These are phyloP conservation scores for Kwoniella europaea DNA, from an alignment of 768 basidiomycete species.

Conservation along the genomic window DNA sequence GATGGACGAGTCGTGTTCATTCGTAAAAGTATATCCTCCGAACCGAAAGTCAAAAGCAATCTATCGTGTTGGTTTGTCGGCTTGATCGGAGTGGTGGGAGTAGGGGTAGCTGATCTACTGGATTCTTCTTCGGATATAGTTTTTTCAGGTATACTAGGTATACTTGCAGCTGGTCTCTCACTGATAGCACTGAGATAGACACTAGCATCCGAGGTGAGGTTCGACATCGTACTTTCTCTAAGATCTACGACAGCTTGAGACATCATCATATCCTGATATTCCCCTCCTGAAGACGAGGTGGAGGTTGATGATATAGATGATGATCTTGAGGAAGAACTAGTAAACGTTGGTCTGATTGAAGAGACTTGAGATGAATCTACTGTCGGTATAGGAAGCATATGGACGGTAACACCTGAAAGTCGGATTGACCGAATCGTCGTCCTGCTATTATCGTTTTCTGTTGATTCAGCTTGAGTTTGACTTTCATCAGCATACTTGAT, in stretches of 20 bases:
- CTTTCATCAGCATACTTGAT: slow-evolving; percentile 48
- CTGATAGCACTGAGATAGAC: slow-evolving; percentile 29
- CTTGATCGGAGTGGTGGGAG: slow-evolving; percentile 7
- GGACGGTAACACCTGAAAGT: slow-evolving; percentile 30
- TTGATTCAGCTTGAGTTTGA: slow-evolving; percentile 6
- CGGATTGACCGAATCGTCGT: slow-evolving; percentile 31
- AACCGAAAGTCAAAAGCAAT: slow-evolving; percentile 67
- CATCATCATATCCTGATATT: slow-evolving; percentile 57
- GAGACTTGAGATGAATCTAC: not conserved
- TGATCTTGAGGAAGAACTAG: slow-evolving; percentile 29
- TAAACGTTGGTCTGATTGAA: slow-evolving; percentile 8
- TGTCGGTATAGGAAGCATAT: slow-evolving; percentile 27
- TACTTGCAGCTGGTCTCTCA: slow-evolving; percentile 3
- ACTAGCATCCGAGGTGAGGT: slow-evolving; percentile 27
- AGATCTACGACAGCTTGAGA: slow-evolving; percentile 59
- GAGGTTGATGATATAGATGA: slow-evolving; percentile 32
- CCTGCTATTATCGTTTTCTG: slow-evolving; percentile 6
- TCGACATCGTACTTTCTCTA: slow-evolving; percentile 46
- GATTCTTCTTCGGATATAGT: not conserved
- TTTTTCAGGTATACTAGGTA: slow-evolving; percentile 1
- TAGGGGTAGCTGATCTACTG: slow-evolving; percentile 39
- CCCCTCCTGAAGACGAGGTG: slow-evolving; percentile 29
- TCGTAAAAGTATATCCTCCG: slow-evolving; percentile 67
- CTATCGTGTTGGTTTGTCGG: slow-evolving; percentile 1
- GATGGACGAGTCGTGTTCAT: slow-evolving; percentile 62